phyloP scores from a whole-genome alignment of 306 rosid species.

The Acacia crassicarpa region DNA sequence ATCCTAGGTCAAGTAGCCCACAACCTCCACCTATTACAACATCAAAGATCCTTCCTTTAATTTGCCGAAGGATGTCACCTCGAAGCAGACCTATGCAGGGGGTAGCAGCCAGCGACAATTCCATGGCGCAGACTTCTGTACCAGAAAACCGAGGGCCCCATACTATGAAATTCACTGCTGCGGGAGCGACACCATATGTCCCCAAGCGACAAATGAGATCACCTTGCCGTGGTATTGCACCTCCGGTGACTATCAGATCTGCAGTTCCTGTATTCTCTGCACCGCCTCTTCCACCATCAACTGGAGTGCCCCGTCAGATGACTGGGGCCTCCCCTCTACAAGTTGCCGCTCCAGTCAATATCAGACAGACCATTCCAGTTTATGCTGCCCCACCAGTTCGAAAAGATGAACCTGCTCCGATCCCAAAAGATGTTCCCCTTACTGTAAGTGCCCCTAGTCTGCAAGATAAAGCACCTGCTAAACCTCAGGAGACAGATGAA shows the following conservation, averaged over 20 bases:
- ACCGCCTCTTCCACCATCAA: constrained; percentile 75
- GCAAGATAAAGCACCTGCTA: constrained; percentile 39
- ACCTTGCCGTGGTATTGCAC: constrained; percentile 85
- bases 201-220: constrained; percentile 80
- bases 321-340: constrained; percentile 53
- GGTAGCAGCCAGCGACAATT: constrained; percentile 39
- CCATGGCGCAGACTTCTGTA: constrained; percentile 33
- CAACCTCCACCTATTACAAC: constrained; percentile 67
- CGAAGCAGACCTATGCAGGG: constrained; percentile 46
- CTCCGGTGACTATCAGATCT: constrained; percentile 84
- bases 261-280: constrained; percentile 88
- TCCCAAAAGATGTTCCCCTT: constrained; percentile 39
- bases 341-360: constrained; percentile 72
- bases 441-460: constrained; percentile 20
- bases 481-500: constrained; percentile 42
- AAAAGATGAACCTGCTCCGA: constrained; percentile 47
- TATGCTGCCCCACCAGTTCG: constrained; percentile 70
- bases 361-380: constrained; percentile 80
- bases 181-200: constrained; percentile 82
- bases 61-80: constrained; percentile 63
- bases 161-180: constrained; percentile 73
- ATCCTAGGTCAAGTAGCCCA: constrained; percentile 86
- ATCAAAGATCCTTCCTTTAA: constrained; percentile 90
- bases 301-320: constrained; percentile 45
- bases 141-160: constrained; percentile 55